Percentiles rank a stretch among this genome's conserved stretches.
These are phyloP conservation scores for Pneumocystis murina DNA, from an alignment of 1,139 yeast genomes.

Conservation along the genomic window DNA sequence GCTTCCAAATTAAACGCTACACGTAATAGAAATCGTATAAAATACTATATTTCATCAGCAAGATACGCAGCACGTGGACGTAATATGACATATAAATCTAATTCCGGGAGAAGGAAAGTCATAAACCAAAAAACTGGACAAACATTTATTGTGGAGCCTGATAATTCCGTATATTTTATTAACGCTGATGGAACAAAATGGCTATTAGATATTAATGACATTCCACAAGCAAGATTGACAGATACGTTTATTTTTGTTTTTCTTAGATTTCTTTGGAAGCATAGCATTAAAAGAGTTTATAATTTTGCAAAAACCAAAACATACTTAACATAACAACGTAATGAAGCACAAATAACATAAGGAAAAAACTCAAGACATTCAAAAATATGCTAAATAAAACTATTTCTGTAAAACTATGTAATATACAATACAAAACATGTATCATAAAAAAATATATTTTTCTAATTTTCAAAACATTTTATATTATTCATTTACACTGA, in stretches of 20 bases:
- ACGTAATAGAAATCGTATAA: slow-evolving; percentile 49
- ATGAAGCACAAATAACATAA: neutral
- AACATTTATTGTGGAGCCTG: slow-evolving; percentile 47
- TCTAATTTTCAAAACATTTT: neutral
- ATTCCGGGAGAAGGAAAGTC: slow-evolving; percentile 25
- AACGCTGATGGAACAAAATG: slow-evolving; percentile 34
- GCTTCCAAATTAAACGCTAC: slow-evolving; percentile 39
- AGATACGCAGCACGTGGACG: slow-evolving; percentile 32
- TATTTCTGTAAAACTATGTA: neutral
- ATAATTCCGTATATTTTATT: slow-evolving; percentile 51
- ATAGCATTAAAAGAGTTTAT: neutral
- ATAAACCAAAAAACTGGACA: slow-evolving; percentile 34
- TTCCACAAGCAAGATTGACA: slow-evolving; percentile 23
- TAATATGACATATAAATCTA: slow-evolving; percentile 17
- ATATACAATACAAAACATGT: neutral
- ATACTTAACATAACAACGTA: neutral
- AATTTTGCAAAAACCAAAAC: neutral
- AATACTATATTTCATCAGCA: slow-evolving; percentile 27
- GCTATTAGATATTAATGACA: slow-evolving; percentile 25
- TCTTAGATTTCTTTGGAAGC: neutral
- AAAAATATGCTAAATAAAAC: neutral
- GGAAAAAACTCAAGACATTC: neutral
- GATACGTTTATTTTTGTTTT: neutral
- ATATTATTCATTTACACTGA: neutral
- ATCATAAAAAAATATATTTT: neutral